Percentiles rank a stretch among this genome's conserved stretches.
phyloP scores from a whole-genome alignment of 805 yeast species.

The Huiozyma naganishii region DNA sequence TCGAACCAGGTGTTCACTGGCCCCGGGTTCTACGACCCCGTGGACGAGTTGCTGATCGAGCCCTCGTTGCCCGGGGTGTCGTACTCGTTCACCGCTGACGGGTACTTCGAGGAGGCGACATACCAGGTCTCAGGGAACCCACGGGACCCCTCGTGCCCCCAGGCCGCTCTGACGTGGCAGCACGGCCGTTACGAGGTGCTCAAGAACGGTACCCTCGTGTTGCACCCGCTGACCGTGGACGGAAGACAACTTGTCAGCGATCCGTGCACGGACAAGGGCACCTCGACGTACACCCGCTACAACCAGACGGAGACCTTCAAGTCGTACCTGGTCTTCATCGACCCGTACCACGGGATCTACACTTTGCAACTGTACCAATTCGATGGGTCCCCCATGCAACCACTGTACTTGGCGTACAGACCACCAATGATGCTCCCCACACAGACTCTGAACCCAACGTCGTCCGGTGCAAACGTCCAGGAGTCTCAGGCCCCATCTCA shows the following conservation, averaged over 20 bases:
- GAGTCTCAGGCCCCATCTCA: conserved; percentile 9
- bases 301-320: conserved; percentile 52
- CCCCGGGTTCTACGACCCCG: conserved; percentile 91
- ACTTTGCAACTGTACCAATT: conserved; percentile 62
- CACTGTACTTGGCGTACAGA: conserved; percentile 79
- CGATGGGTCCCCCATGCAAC: conserved; percentile 75
- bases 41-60: conserved; percentile 86
- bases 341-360: conserved; percentile 76
- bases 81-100: conserved; percentile 87
- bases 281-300: conserved; percentile 61
- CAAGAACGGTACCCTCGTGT: conserved; percentile 53
- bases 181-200: conserved; percentile 70
- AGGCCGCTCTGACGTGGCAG: conserved; percentile 74
- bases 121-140: conserved; percentile 71
- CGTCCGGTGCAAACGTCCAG: conserved; percentile 21
- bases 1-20: conserved; percentile 94
- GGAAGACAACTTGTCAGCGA: conserved; percentile 85
- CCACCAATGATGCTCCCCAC: conserved; percentile 98
- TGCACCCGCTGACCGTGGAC: conserved; percentile 74
- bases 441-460: conserved; percentile 76
- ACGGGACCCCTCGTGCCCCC: conserved; percentile 66
- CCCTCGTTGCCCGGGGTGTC: conserved; percentile 94
- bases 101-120: conserved; percentile 79
- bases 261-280: conserved; percentile 63
- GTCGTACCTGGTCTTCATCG: conserved; percentile 49